Evolutionary conservation across 352 stramenopile genomes (phyloP).

Genomic region (Phytopythium cucurbitacearum): DNA sequence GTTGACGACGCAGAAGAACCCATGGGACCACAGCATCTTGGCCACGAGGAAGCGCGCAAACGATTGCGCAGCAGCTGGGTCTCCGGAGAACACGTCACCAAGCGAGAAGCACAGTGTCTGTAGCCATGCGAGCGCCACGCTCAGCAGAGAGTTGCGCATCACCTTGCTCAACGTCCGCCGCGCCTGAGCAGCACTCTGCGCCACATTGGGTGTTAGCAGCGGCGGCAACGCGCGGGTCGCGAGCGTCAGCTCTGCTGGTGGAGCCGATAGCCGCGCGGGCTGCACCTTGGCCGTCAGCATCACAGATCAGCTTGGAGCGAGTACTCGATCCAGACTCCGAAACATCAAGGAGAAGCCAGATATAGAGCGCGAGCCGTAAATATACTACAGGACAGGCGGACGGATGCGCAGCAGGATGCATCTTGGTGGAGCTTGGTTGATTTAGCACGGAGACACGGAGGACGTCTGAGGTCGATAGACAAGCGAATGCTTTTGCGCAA

Average conservation of each 20-base stretch:
- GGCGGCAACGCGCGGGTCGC: neutral
- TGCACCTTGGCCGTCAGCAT: too few species aligned
- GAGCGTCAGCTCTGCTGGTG: neutral
- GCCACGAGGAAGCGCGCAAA: slow-evolving; percentile 9
- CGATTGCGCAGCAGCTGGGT: slow-evolving; percentile 3
- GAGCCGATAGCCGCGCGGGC: too few species aligned
- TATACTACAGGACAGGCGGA: too few species aligned
- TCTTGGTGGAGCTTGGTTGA: too few species aligned
- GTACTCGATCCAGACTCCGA: too few species aligned
- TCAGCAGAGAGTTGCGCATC: slow-evolving; percentile 17
- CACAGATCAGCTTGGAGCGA: too few species aligned
- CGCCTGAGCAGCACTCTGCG: neutral
- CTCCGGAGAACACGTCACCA: slow-evolving; percentile 9
- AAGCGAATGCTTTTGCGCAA: too few species aligned
- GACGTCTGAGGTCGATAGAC: too few species aligned
- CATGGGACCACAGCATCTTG: slow-evolving; percentile 18
- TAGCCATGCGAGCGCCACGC: slow-evolving; percentile 13
- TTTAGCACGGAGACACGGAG: too few species aligned
- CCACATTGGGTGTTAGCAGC: neutral
- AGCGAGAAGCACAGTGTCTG: slow-evolving; percentile 8
- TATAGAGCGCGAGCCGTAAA: too few species aligned
- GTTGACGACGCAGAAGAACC: slow-evolving; percentile 16
- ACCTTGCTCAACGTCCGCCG: slow-evolving; percentile 14
- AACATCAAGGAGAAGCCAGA: too few species aligned
- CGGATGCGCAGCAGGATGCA: too few species aligned